phyloP scores from a whole-genome alignment of 2,329 filamentous ascomycete species.

The Plectosphaerella sp. region DNA sequence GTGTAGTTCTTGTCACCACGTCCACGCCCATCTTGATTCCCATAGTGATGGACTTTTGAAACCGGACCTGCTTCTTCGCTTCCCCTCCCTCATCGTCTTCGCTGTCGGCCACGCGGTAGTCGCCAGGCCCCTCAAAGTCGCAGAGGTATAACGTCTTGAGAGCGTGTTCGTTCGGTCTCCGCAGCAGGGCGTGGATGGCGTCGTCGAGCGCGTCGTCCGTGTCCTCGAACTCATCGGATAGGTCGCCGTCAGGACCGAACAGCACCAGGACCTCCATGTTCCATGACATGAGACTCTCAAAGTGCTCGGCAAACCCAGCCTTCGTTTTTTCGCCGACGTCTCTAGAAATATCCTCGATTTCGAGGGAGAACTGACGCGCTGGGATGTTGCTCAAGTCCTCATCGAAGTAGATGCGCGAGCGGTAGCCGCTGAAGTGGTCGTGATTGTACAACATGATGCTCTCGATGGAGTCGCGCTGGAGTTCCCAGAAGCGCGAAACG shows the following conservation, averaged over 20 bases:
- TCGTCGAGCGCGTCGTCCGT: not conserved
- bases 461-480: not conserved
- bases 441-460: conserved; percentile 3
- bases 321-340: not conserved
- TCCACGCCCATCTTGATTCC: not conserved
- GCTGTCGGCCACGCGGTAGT: not conserved
- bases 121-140: not conserved
- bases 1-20: not conserved
- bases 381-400: not conserved
- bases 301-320: not conserved
- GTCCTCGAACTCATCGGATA: not conserved
- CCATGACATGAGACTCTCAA: not conserved
- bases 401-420: not conserved
- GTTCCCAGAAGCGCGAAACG: not conserved
- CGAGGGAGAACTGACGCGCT: not conserved
- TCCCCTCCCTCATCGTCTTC: not conserved
- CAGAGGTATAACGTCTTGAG: not conserved
- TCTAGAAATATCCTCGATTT: not conserved
- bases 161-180: not conserved
- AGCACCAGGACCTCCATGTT: not conserved
- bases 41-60: not conserved
- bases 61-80: not conserved
- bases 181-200: not conserved
- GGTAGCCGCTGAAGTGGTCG: not conserved
- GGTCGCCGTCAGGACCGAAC: not conserved